Base-by-base conservation (phyloP, 2,329 filamentous ascomycete species). In the Cladophialophora bantiana region DNA sequence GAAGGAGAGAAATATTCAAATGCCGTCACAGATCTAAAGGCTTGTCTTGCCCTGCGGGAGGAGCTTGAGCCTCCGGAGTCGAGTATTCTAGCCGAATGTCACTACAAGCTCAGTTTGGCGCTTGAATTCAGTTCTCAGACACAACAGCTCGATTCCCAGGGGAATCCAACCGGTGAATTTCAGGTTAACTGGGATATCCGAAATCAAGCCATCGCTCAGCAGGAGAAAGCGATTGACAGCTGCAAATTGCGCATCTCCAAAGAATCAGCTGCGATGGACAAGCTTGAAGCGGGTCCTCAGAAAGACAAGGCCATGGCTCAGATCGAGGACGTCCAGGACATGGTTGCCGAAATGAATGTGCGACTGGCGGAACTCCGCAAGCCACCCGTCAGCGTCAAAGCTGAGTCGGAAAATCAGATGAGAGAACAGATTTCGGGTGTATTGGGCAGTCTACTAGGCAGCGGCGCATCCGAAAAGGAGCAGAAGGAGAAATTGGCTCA, bases 51-150 rank as follows among this genome's bases (percentile, higher is more conserved):
- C 48, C 87, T 96, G 74, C 96, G 96, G 79, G 81, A 91, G 73
- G 85, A 90, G 59, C 85, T 98, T 2, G 93, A 92, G 76, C 86
- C 92, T 0, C 85, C 90, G 58, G 92, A 96, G 69, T 93, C 92
- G 13, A 91, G 93, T 73, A 86, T 96, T 59, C 86, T 98, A 64
- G 94, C 95, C 50, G 95, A 99, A 82, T 94, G 92, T 15, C 93
- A 99, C 81, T 99, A 91, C 83, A 98, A 97, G 80, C 89, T 99
- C 32, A 97, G 94, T 0, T 86, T 99, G 15, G 95, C 95, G 0
- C 86, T 99, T 34, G 95, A 99, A 76, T 98, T 98, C 73, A 92
- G 92, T 3, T 95, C 93, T 0, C 88, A 95, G 54, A 91, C 89
- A 35, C 77, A 78, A 67, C 74, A 75, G 15, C 75, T 75, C 35